phyloP scores from a whole-genome alignment of 2,329 filamentous ascomycete genomes.

The Trichoderma guizhouense region DNA sequence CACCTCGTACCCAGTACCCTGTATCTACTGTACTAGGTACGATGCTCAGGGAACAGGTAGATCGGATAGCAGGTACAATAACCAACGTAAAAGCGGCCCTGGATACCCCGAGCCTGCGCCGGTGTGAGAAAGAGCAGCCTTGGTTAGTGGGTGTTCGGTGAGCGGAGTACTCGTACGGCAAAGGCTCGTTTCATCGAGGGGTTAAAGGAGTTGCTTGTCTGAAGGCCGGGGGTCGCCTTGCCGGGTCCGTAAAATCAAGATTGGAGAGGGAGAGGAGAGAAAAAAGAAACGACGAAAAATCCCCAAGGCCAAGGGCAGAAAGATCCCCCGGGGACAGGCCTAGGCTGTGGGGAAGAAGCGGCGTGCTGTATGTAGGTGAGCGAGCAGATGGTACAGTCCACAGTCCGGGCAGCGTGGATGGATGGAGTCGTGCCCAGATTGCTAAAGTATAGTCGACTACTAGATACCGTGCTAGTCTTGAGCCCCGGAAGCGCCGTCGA shows the following conservation, averaged over 20 bases:
- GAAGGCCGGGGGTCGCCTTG: not conserved
- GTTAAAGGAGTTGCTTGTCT: slow-evolving; percentile 2
- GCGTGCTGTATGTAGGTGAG: slow-evolving; percentile 4
- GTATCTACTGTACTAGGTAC: not conserved
- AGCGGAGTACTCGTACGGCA: slow-evolving; percentile 17
- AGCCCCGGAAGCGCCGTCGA: slow-evolving; percentile 2
- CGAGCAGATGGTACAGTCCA: too few species aligned
- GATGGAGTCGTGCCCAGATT: not conserved
- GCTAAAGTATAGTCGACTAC: not conserved
- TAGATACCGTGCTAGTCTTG: not conserved
- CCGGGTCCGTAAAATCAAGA: not conserved
- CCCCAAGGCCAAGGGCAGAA: not conserved
- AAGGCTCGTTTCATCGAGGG: slow-evolving; percentile 28
- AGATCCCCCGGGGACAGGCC: not conserved
- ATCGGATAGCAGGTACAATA: not conserved
- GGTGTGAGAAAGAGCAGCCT: not conserved
- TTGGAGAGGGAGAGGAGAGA: not conserved
- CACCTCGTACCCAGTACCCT: not conserved
- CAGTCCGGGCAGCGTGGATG: too few species aligned
- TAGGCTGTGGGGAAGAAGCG: slow-evolving; percentile 14
- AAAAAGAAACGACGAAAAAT: not conserved
- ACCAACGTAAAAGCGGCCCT: not conserved
- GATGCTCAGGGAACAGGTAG: not conserved
- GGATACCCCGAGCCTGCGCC: not conserved
- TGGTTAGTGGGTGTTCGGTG: slow-evolving; percentile 18